Evolutionary conservation across 768 basidiomycete genomes (phyloP), one percentile per base, ranked within the genome.

Genomic region (Mycena olivaceomarginata): DNA sequence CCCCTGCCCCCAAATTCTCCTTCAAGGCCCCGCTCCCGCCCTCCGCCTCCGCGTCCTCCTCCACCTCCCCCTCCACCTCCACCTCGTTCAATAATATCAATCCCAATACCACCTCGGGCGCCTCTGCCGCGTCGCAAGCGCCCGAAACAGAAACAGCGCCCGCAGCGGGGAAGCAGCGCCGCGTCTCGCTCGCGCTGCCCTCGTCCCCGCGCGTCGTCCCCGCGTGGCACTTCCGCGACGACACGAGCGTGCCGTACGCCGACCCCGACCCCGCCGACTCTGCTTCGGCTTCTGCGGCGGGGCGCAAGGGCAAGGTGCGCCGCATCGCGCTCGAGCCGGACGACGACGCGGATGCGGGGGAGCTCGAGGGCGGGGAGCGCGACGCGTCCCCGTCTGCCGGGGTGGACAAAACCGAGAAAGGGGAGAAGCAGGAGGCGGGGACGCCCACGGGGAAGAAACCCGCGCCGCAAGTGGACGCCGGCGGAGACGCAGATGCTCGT

Each of bases 401-500:
- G 31, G 31, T 31, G 31, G 31, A 31, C 31, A 31, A 31, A 4
- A 4, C 31, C 31, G 31, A 31, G 31, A 25, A 25, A 25, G 25
- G 25, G 25, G 25, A 25, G 5, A 22, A 56, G 53, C 8, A 57
- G n/a, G 25, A 13, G 56, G 22, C 8, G 39, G 86, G 78, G 60
- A 63, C 40, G 18, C 39, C 40, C 3, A 65, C 45, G 37, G 93
- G 95, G 84, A 96, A 96, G 91, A 96, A 94, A 81, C 90, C n/a
- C 90, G 53, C 85, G 96, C 80, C 95, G 96, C 89, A 96, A 96
- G 82, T 97, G 96, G 96, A 87, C 94, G 0, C 87, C 88, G 76
- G 93, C 95, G 84, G 96, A 97, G 86, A 97, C 96, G 0, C 92
- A 96, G 86, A 96, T 96, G 94, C 92, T 97, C 66, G 95, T 97